Percentiles rank a stretch among this genome's conserved stretches.
phyloP scores from a whole-genome alignment of 1,284 basidiomycete species.

The Sanghuangporus sanghuang region DNA sequence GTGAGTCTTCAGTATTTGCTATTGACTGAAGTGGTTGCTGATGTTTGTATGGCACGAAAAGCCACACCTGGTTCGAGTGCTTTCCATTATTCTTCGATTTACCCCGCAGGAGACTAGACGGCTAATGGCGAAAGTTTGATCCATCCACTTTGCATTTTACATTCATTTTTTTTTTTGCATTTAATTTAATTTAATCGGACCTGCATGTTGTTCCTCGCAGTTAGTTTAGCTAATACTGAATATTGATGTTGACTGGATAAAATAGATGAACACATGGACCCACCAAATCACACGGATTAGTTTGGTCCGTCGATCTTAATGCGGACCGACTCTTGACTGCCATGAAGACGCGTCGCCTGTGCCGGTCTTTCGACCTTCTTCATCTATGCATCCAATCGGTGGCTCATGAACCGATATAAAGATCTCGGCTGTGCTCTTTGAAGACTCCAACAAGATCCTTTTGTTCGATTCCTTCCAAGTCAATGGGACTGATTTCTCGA shows the following conservation, averaged over 20 bases:
- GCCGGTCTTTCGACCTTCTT: not conserved
- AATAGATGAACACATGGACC: not conserved
- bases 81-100: slow-evolving; percentile 88
- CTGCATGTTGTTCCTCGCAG: too few species aligned
- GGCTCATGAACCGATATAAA: not conserved
- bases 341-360: not conserved
- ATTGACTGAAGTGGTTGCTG: not conserved
- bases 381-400: not conserved
- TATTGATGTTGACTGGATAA: not conserved
- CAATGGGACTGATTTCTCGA: not conserved
- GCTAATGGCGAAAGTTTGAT: slow-evolving; percentile 64
- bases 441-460: not conserved
- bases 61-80: slow-evolving; percentile 85
- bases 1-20: slow-evolving; percentile 39
- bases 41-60: slow-evolving; percentile 28
- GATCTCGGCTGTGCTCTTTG: not conserved
- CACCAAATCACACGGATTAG: not conserved
- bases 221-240: too few species aligned
- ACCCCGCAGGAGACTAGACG: slow-evolving; percentile 90
- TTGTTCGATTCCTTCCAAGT: not conserved
- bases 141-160: not conserved
- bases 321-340: not conserved
- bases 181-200: not conserved
- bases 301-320: not conserved
- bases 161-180: not conserved